A percentile compares a stretch with the other conserved stretches of the same genome.
Evolutionary conservation across 2,329 filamentous ascomycete genomes (phyloP).

Genomic region (Fonsecaea monophora): DNA sequence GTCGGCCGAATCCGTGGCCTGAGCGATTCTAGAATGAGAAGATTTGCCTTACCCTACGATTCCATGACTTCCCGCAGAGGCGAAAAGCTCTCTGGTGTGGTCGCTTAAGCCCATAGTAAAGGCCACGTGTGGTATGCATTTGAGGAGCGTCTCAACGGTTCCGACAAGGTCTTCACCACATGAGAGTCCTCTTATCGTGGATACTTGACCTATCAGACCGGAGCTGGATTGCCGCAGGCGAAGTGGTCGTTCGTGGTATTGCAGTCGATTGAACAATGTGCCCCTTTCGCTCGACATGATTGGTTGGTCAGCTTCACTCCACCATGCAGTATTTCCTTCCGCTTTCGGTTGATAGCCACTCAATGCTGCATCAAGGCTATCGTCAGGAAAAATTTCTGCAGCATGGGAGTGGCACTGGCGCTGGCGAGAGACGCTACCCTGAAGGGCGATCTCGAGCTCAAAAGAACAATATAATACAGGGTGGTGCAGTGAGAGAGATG

Average conservation of each 20-base stretch:
- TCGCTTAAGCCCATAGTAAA: neutral
- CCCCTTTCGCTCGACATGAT: neutral
- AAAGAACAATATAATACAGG: constrained; percentile 20
- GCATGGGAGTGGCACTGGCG: neutral
- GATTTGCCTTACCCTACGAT: neutral
- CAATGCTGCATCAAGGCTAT: constrained; percentile 15
- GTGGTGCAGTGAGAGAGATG: neutral
- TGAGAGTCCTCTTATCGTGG: constrained; percentile 11
- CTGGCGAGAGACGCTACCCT: neutral
- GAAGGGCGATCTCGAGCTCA: neutral
- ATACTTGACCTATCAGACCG: neutral
- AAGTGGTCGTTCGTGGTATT: constrained; percentile 13
- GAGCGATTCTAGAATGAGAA: neutral
- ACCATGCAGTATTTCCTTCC: constrained; percentile 13
- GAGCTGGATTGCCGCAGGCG: constrained; percentile 10
- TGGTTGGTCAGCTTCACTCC: neutral
- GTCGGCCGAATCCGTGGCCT: neutral
- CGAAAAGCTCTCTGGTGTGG: neutral
- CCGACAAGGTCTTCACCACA: neutral
- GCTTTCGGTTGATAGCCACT: neutral
- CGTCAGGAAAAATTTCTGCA: neutral
- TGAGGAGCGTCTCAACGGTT: neutral
- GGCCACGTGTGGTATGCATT: constrained; percentile 21
- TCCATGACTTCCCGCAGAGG: neutral
- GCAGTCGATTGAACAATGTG: constrained; percentile 5